phyloP scores from a whole-genome alignment of 2,329 filamentous ascomycete species.

The Magnaporthiopsis incrustans region DNA sequence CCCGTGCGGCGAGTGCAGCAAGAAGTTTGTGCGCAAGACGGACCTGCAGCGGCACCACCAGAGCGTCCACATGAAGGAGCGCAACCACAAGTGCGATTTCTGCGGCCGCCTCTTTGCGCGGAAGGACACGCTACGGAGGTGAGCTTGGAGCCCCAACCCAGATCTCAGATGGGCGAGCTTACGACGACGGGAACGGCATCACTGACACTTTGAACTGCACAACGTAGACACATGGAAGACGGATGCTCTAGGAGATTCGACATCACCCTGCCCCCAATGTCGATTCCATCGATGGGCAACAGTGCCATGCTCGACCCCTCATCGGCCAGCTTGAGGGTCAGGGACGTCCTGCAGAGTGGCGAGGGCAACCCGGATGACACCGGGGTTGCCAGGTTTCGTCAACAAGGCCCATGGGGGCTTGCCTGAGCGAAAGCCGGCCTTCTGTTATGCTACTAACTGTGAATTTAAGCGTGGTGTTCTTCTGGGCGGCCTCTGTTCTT shows the following conservation, averaged over 20 bases:
- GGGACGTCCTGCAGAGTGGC: conserved; percentile 11
- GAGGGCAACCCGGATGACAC: conserved; percentile 7
- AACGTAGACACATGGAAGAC: conserved; percentile 64
- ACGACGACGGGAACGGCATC: too few relatives aligned
- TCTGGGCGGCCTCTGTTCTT: neutral
- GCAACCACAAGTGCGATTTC: conserved; percentile 61
- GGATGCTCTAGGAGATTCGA: conserved; percentile 64
- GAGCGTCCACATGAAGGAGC: conserved; percentile 66
- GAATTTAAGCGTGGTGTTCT: neutral
- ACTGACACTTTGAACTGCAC: neutral
- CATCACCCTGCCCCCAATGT: conserved; percentile 27
- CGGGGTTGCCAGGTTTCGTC: neutral
- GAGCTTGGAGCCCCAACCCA: conserved; percentile 18
- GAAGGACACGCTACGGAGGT: conserved; percentile 79
- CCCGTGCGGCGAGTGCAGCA: conserved; percentile 61
- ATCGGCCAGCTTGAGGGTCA: conserved; percentile 15
- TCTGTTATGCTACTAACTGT: neutral
- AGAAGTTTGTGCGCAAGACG: conserved; percentile 74
- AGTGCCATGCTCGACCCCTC: conserved; percentile 16
- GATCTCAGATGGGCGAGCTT: neutral
- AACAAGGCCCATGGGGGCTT: neutral
- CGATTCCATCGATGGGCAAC: conserved; percentile 19
- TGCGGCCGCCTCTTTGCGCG: conserved; percentile 67
- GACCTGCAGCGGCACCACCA: conserved; percentile 60
- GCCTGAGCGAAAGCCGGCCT: neutral